Conservation (phyloP, 108 stramenopile genomes). For the Skeletonema grethae region DNA sequence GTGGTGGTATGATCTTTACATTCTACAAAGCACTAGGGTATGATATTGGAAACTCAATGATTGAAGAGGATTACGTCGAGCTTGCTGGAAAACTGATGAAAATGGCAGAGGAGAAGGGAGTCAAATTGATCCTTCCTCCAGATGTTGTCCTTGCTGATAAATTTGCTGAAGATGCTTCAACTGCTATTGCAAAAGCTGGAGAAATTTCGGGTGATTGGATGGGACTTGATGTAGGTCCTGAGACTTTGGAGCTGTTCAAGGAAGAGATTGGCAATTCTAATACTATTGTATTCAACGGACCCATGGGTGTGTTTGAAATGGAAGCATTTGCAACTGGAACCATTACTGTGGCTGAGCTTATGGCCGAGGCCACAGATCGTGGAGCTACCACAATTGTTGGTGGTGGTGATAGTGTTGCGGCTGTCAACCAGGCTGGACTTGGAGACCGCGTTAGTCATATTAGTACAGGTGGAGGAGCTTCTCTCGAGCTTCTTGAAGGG, state of each 20-base stretch:
- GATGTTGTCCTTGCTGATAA: constrained; percentile 95
- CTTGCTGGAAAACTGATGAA: constrained; percentile 89
- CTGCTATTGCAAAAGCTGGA: constrained; percentile 74
- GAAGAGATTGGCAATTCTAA: constrained; percentile 79
- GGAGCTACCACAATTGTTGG: constrained; percentile 96
- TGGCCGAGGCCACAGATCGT: constrained; percentile 89
- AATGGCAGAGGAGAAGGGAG: constrained; percentile 95
- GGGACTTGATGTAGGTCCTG: constrained; percentile 97
- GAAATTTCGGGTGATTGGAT: constrained; percentile 96
- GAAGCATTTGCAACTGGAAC: constrained; percentile 91
- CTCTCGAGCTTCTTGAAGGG: constrained; percentile 96
- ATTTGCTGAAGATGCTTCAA: constrained; percentile 87
- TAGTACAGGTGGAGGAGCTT: constrained; percentile 96
- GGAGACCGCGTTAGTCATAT: constrained; percentile 94
- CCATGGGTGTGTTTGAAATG: constrained; percentile 97
- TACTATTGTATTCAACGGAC: constrained; percentile 97
- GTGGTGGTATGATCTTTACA: constrained; percentile 99
- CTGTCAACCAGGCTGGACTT: constrained; percentile 91
- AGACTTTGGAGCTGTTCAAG: constrained; percentile 79
- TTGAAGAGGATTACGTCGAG: constrained; percentile 94
- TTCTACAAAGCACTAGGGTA: constrained; percentile 96
- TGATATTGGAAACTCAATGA: constrained; percentile 84
- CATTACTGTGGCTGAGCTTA: constrained; percentile 80
- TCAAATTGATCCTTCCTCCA: constrained; percentile 90
- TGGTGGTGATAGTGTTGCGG: constrained; percentile 97